Evolutionary conservation across 495 filamentous ascomycete genomes (phyloP), one percentile per base, ranked within the genome.

Genomic region (Penicillium odoratum): DNA sequence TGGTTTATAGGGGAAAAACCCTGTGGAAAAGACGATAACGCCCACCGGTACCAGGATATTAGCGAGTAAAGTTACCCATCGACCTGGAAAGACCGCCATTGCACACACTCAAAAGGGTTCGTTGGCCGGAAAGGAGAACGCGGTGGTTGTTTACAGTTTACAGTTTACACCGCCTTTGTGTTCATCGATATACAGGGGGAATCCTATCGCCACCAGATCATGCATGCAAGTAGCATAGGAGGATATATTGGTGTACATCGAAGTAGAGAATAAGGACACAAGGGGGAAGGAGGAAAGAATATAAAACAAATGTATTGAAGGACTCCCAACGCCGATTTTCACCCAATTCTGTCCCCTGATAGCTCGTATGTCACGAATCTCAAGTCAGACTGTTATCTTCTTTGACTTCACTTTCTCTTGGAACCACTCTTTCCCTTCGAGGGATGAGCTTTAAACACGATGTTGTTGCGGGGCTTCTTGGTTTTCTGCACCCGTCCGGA

Each of bases 1-100:
- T 4, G 94, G 89, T 65, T 98, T 99, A 73, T 97, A 97, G 15
- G 94, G 94, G 68, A 99, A 98, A 79, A 98, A 99, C 15, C 95
- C 94, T 4, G 86, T 83, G 7, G 90, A 93, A 70, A 99, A 99
- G 52, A 86, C 74, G 44, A 95, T 57, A 48, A 97, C 84, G 42
- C 91, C 86, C 40, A 90, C 58, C 3, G 90, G 89, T 30, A 96
- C 83, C 25, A 98, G 73, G 15, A 90, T 15, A 75, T 98, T 98
- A 67, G 79, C 81, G 54, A 86, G 43, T 26, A 70, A 8, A 50
- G 64, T 65, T 33, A 65, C 61, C 73, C 68, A 74, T 30, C 51
- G 54, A 33, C 29, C 53, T 31, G 47, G 47, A 15, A 67, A 33
- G 15, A 57, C 40, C n/a, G 42, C 43, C 72, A 76, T 69, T 38